phyloP scores from a whole-genome alignment of 2,329 filamentous ascomycete genomes.

The Pleoardoris graminearum region DNA sequence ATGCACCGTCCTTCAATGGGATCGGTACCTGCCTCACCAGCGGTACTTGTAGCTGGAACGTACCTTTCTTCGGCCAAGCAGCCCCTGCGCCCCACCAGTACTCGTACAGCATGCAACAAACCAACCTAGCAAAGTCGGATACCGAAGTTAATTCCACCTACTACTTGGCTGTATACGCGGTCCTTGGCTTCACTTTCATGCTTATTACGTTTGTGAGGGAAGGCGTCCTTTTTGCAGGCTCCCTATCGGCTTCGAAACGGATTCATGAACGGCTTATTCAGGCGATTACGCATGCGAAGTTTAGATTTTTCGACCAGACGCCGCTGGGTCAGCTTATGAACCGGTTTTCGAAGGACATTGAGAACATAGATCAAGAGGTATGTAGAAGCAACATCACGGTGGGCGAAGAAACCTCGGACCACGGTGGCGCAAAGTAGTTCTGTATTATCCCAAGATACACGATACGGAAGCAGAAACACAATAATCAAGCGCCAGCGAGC shows the following conservation, averaged over 20 bases:
- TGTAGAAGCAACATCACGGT: not conserved
- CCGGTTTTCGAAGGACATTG: slow-evolving; percentile 95
- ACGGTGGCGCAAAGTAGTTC: too few relatives aligned
- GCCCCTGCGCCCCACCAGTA: slow-evolving; percentile 31
- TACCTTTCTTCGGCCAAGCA: slow-evolving; percentile 34
- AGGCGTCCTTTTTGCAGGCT: slow-evolving; percentile 88
- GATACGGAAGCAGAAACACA: too few relatives aligned
- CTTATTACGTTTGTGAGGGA: slow-evolving; percentile 82
- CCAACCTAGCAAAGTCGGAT: slow-evolving; percentile 42
- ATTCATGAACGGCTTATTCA: slow-evolving; percentile 80
- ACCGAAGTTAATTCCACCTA: slow-evolving; percentile 77
- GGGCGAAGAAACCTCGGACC: too few relatives aligned
- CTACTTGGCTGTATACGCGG: slow-evolving; percentile 80
- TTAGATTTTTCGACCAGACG: slow-evolving; percentile 97
- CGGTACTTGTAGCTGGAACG: slow-evolving; percentile 55
- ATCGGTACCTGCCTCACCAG: slow-evolving; percentile 54
- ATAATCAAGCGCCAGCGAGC: too few relatives aligned
- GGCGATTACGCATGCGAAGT: slow-evolving; percentile 83
- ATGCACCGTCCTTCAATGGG: slow-evolving; percentile 48
- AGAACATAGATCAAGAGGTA: slow-evolving; percentile 93
- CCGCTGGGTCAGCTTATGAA: slow-evolving; percentile 97
- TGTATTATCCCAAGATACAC: too few relatives aligned
- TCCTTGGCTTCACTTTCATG: slow-evolving; percentile 77
- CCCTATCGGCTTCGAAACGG: slow-evolving; percentile 80
- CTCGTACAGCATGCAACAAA: slow-evolving; percentile 46